phyloP scores from a whole-genome alignment of 805 yeast species.

The Candida ipomoeae region DNA sequence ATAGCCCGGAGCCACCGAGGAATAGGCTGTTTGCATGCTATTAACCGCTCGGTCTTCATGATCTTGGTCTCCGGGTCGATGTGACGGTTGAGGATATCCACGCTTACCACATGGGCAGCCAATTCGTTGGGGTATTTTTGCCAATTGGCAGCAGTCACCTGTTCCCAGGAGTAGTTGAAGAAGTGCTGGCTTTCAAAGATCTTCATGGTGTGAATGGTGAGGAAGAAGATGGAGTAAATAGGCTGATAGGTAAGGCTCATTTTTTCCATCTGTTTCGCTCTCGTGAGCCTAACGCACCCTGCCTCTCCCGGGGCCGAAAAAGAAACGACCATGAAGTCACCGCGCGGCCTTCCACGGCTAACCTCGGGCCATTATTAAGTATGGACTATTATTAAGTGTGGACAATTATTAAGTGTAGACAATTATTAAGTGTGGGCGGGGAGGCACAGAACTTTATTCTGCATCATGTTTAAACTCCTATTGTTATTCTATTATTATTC shows the following conservation, averaged over 20 bases:
- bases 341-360: neutral
- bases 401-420: no score
- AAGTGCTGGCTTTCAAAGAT: constrained; percentile 65
- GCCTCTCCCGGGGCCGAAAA: constrained; percentile 3
- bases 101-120: constrained; percentile 89
- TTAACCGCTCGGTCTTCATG: constrained; percentile 77
- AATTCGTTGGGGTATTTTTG: constrained; percentile 92
- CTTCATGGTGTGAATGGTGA: constrained; percentile 51
- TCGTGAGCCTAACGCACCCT: constrained; percentile 1
- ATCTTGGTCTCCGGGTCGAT: constrained; percentile 46
- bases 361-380: no score
- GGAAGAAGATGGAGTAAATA: neutral
- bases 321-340: neutral
- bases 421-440: no score
- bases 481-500: no score
- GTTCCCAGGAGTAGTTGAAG: constrained; percentile 87
- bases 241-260: neutral
- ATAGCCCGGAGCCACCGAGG: constrained; percentile 75
- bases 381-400: no score
- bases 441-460: no score
- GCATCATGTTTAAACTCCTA: no score
- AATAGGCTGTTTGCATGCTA: constrained; percentile 81
- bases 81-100: constrained; percentile 79
- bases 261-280: constrained; percentile 1
- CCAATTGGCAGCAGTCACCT: constrained; percentile 96